A percentile compares a stretch with the other conserved stretches of the same genome.
Conservation (phyloP, 1,284 basidiomycete species). For the Xerocomus nothofagi region DNA sequence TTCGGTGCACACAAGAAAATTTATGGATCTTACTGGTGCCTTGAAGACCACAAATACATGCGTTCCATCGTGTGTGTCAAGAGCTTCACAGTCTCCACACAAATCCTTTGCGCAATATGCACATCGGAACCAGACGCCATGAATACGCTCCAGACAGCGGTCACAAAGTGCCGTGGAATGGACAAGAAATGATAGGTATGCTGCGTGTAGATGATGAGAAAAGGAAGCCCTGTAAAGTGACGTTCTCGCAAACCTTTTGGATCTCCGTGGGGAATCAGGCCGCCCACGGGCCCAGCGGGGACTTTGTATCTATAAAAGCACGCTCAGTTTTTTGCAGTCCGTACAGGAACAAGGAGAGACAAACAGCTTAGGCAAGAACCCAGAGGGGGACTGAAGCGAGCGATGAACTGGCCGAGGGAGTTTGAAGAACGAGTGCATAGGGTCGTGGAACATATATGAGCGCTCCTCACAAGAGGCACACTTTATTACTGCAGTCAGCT, state of each 20-base stretch:
- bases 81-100: slow-evolving; percentile 73
- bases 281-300: slow-evolving; percentile 61
- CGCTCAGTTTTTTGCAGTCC: slow-evolving; percentile 12
- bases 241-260: slow-evolving; percentile 53
- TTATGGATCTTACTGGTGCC: slow-evolving; percentile 52
- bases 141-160: slow-evolving; percentile 70
- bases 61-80: slow-evolving; percentile 77
- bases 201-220: slow-evolving; percentile 38
- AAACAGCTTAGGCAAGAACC: slow-evolving; percentile 72
- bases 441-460: slow-evolving; percentile 79
- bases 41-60: slow-evolving; percentile 90
- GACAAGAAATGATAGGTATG: slow-evolving; percentile 65
- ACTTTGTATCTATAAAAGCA: slow-evolving; percentile 49
- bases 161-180: slow-evolving; percentile 75
- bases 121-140: slow-evolving; percentile 85
- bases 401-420: slow-evolving; percentile 74
- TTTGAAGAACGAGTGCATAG: slow-evolving; percentile 85
- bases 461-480: slow-evolving; percentile 76
- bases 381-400: slow-evolving; percentile 57
- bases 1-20: not conserved
- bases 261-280: slow-evolving; percentile 42
- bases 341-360: slow-evolving; percentile 1
- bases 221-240: not conserved
- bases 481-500: slow-evolving; percentile 40
- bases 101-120: slow-evolving; percentile 83